Base-by-base conservation (phyloP, 768 basidiomycete genomes). In the Xerocomellus amylosporus region DNA sequence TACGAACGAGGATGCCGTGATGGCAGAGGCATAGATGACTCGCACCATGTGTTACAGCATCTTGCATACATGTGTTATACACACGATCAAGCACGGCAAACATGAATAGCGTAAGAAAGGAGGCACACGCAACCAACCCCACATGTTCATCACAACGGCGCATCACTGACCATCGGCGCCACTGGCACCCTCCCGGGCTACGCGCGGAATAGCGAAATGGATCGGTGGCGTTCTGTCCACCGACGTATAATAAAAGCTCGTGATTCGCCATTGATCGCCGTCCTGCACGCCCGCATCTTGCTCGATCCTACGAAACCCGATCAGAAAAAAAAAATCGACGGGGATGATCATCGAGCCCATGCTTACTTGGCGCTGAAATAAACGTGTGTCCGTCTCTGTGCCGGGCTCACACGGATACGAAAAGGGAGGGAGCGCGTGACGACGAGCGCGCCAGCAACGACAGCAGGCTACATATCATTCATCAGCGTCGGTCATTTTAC, bases 1-100 rank as follows among this genome's bases (percentile, higher is more conserved):
- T 43, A 37, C 77, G 37, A 74, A 73, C 42, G 75, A 63, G 30
- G 85, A 87, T 61, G 75, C 83, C 17, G 74, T 78, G 42, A 87
- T 87, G 86, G 73, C 64, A 24, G 76, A 77, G 45, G 58, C 60
- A 48, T 76, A 67, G 38, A 55, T 20, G 14, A 45, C 38, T 52
- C 34, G 40, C 17, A 38, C 17, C 28, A 9, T 17, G 38, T 46
- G 22, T 36, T 38, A 33, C 40, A 53, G 14, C 37, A 54, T 36
- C 34, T 40, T 41, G 20, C 34, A 56, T 55, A 49, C 48, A 41
- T 46, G 22, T 36, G 33, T 60, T 13, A 15, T 56, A 53, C 54
- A 49, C 55, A 41, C 26, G 17, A 31, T 22, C 28, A 33, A 26
- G 8, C 20, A 24, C 19, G 26, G 17, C 28, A 26, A 26, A 8